phyloP scores from a whole-genome alignment of 306 rosid species.

The Herpetospermum pedunculosum region DNA sequence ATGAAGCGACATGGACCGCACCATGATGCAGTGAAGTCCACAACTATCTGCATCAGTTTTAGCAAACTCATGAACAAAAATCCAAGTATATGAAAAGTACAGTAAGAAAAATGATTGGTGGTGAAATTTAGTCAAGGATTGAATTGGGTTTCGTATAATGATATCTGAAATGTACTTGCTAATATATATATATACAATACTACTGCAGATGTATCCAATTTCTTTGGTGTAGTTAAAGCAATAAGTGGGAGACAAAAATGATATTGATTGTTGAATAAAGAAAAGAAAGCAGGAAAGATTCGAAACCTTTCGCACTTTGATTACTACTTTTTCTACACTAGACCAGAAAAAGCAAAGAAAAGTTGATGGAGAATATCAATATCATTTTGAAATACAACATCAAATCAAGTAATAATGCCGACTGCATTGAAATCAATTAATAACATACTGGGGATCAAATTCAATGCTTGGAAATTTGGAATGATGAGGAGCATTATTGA shows the following conservation, averaged over 20 bases:
- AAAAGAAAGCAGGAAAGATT: constrained; percentile 6
- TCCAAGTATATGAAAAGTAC: not conserved
- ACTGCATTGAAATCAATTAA: not conserved
- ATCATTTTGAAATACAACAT: not conserved
- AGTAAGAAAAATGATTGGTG: not conserved
- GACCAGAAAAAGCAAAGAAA: not conserved
- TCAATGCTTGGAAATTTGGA: too few relatives aligned
- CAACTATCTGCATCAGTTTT: constrained; percentile 37
- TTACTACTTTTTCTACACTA: constrained; percentile 4
- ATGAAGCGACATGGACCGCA: constrained; percentile 94
- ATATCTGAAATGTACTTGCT: not conserved
- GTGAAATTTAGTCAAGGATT: not conserved
- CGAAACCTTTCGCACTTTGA: constrained; percentile 6
- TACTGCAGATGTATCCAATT: not conserved
- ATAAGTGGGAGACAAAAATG: constrained; percentile 11
- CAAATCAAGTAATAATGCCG: not conserved
- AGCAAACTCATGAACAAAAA: constrained; percentile 2
- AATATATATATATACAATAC: not conserved
- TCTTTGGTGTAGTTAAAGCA: not conserved
- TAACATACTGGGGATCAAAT: not conserved
- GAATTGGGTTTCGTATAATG: not conserved
- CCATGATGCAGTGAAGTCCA: constrained; percentile 95
- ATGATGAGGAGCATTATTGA: too few relatives aligned
- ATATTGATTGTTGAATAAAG: constrained; percentile 1
- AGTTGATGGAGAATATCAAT: not conserved